Evolutionary conservation across 805 yeast genomes (phyloP), one percentile per base, ranked within the genome.

Genomic region (Torulaspora microellipsoides): DNA sequence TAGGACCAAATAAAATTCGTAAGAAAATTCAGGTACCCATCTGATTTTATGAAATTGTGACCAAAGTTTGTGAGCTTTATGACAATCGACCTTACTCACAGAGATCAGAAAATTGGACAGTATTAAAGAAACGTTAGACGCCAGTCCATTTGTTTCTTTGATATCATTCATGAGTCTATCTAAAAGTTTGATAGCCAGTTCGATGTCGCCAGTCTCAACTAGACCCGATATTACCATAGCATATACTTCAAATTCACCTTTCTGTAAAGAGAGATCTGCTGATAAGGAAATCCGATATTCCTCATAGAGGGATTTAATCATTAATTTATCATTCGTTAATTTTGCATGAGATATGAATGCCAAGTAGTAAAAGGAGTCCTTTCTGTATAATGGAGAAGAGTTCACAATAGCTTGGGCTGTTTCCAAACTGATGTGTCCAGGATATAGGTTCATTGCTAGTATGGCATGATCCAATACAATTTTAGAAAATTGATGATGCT

Each of bases 161-260:
- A 70, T 71, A 35, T 76, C 75, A 0, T 68, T 52, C 33, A 83
- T 59, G 5, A 82, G 66, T 32, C 71, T 66, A 55, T 83, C 85
- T 53, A 84, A 64, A 43, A 82, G 72, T 45, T 73, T 68, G 1
- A 83, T 71, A 3, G 87, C 81, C 32, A 73, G 52, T 8, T 68
- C 66, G 30, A 71, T 50, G 49, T 80, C 76, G 32, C 73, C 75
- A 34, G 77, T 75, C 40, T 67, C 65, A 10, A 79, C 69, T 41
- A 83, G 65, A 1, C 81, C 70, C 28, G 78, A 71, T 29, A 83
- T 68, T 45, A 80, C 64, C 34, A 67, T 60, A 1, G 78, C 63
- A 55, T 81, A 82, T 27, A 81, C 71, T 28, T 64, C 59, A 50
- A 69, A 75, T 51, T 77, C 80, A 29, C 68, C 57, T 2, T 56